A percentile compares a stretch with the other conserved stretches of the same genome.
Evolutionary conservation across 306 rosid species (phyloP).

Genomic region (Pyrus betulifolia): DNA sequence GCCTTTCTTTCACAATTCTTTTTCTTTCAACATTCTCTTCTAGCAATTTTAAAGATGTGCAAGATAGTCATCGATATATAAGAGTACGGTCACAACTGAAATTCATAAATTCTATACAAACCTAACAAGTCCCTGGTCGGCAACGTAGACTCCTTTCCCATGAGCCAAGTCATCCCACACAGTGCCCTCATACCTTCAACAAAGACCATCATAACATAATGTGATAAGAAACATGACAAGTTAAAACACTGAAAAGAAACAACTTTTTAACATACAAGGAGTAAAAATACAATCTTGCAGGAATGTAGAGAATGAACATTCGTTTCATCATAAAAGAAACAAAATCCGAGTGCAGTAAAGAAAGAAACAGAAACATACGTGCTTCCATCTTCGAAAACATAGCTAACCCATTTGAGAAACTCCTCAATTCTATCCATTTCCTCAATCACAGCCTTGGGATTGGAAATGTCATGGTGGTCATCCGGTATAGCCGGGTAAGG

Average conservation of each 20-base stretch:
- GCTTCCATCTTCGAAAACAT: slow-evolving; percentile 74
- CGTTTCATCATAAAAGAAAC: neutral
- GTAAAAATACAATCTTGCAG: neutral
- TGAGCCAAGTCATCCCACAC: slow-evolving; percentile 98
- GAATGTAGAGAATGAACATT: neutral
- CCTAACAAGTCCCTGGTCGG: slow-evolving; percentile 69
- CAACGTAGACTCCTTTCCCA: slow-evolving; percentile 81
- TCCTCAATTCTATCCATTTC: slow-evolving; percentile 96
- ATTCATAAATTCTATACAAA: slow-evolving; percentile 21
- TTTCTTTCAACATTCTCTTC: neutral
- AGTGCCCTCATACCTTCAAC: slow-evolving; percentile 83
- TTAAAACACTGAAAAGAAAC: neutral
- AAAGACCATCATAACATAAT: neutral
- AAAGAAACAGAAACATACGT: slow-evolving; percentile 39
- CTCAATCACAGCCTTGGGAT: slow-evolving; percentile 52
- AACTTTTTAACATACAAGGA: neutral
- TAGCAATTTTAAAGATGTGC: neutral
- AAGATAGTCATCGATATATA: neutral
- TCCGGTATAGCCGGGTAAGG: slow-evolving; percentile 53
- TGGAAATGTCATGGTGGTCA: slow-evolving; percentile 39
- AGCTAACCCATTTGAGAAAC: slow-evolving; percentile 93
- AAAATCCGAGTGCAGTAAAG: neutral
- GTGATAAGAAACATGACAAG: neutral
- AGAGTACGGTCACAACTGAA: neutral
- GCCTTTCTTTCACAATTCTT: no score